These are phyloP conservation scores for Jacaranda copaia DNA, from an alignment of 257 asterid species.

Conservation along the genomic window DNA sequence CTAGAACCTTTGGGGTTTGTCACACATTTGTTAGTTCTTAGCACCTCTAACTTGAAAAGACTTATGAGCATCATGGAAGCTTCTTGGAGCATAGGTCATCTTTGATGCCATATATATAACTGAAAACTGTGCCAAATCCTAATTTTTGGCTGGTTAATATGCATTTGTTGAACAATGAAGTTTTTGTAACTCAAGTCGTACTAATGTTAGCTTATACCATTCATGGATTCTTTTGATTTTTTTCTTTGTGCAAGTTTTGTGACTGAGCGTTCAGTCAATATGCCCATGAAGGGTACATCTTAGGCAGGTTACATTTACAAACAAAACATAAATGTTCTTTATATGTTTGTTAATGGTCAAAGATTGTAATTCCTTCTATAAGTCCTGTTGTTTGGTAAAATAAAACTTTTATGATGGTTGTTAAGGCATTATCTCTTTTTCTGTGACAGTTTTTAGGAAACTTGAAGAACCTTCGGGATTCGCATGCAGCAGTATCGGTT, in stretches of 20 bases:
- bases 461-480: constrained; percentile 94
- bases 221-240: neutral
- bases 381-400: constrained; percentile 16
- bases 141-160: neutral
- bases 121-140: constrained; percentile 3
- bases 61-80: too few species aligned
- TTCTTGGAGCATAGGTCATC: neutral
- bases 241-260: neutral
- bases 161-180: neutral
- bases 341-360: neutral
- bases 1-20: too few species aligned
- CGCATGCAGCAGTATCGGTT: constrained; percentile 88
- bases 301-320: neutral
- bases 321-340: neutral
- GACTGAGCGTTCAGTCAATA: neutral
- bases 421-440: neutral
- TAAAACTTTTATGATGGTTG: neutral
- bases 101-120: neutral
- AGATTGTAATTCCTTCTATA: constrained; percentile 10
- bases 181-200: neutral
- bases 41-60: too few species aligned
- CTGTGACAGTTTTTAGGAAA: constrained; percentile 79
- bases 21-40: too few species aligned
- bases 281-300: neutral
- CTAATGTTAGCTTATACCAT: neutral